Percentiles rank a stretch among this genome's conserved stretches.
These are phyloP conservation scores for Eremothecium cymbalariae DNA, from an alignment of 1,139 yeast genomes.

Conservation along the genomic window DNA sequence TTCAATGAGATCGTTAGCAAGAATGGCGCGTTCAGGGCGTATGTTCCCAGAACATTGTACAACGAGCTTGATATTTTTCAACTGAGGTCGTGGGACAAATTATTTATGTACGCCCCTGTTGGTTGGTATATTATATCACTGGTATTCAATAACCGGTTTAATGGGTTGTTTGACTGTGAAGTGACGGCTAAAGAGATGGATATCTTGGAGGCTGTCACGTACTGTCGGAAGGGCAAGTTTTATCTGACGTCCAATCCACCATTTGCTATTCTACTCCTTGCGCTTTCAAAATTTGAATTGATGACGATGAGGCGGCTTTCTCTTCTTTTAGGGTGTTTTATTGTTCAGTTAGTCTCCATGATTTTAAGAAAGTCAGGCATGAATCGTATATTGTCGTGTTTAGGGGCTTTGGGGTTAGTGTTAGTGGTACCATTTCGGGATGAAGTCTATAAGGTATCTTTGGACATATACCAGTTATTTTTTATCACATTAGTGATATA, in stretches of 20 bases:
- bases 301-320: conserved; percentile 43
- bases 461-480: conserved; percentile 46
- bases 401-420: conserved; percentile 40
- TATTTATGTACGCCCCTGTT: not conserved
- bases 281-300: conserved; percentile 7
- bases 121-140: not conserved
- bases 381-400: conserved; percentile 36
- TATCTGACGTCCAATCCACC: conserved; percentile 17
- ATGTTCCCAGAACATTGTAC: conserved; percentile 2
- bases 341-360: conserved; percentile 42
- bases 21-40: conserved; percentile 1
- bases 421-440: conserved; percentile 49
- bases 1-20: no score
- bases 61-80: not conserved
- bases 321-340: conserved; percentile 42
- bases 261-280: conserved; percentile 17
- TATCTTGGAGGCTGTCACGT: conserved; percentile 10
- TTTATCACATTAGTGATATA: conserved; percentile 39
- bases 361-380: conserved; percentile 44
- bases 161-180: not conserved
- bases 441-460: conserved; percentile 43
- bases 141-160: not conserved
- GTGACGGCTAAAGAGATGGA: conserved; percentile 9
- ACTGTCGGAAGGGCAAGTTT: conserved; percentile 14
- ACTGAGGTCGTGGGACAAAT: not conserved